phyloP scores from a whole-genome alignment of 371 early-diverging fungal genomes.

The Rhizopus delemar region DNA sequence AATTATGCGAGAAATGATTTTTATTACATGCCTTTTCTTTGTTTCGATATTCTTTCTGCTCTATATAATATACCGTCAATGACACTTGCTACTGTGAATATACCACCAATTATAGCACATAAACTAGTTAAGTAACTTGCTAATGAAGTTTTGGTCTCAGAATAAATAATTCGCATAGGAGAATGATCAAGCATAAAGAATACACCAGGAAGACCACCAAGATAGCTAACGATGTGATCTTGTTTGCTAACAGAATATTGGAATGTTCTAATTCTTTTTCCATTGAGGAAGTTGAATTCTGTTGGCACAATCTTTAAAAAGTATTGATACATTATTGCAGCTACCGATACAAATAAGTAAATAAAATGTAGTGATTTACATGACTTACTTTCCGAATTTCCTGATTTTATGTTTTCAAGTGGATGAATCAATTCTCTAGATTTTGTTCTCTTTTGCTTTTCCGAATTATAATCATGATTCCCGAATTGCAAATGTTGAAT shows the following conservation, averaged over 20 bases:
- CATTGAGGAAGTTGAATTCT: conserved; percentile 70
- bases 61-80: conserved; percentile 84
- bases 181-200: conserved; percentile 95
- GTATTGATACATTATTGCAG: conserved; percentile 79
- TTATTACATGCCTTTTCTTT: conserved; percentile 25
- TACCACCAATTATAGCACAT: conserved; percentile 94
- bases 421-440: conserved; percentile 69
- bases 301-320: conserved; percentile 93
- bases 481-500: conserved; percentile 89
- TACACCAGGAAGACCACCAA: conserved; percentile 71
- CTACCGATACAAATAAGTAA: conserved; percentile 9
- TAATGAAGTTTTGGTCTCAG: conserved; percentile 79
- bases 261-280: conserved; percentile 74
- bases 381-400: conserved; percentile 42
- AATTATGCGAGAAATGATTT: neutral
- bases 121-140: conserved; percentile 83
- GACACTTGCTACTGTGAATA: conserved; percentile 93
- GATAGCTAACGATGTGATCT: conserved; percentile 45
- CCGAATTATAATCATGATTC: conserved; percentile 31
- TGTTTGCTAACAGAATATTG: conserved; percentile 95
- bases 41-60: conserved; percentile 71
- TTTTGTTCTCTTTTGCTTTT: conserved; percentile 39
- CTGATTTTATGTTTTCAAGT: conserved; percentile 67
- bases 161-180: conserved; percentile 90
- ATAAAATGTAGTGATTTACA: neutral